phyloP scores from a whole-genome alignment of 2,329 filamentous ascomycete genomes.

The Aureobasidium sp. region DNA sequence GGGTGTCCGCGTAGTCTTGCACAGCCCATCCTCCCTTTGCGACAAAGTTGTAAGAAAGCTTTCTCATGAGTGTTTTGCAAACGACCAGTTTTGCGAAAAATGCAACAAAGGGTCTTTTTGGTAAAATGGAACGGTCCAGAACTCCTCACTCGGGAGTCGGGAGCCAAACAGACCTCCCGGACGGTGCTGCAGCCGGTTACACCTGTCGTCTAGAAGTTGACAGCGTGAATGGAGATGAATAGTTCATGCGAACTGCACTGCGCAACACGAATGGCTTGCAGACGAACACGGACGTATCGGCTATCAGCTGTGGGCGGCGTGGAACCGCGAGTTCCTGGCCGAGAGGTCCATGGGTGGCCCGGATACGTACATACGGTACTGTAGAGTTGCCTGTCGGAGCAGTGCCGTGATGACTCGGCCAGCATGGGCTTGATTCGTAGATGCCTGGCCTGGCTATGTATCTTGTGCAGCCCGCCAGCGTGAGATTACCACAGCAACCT shows the following conservation, averaged over 20 bases:
- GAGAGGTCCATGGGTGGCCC: neutral
- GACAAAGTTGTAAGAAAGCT: neutral
- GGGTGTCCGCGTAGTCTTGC: neutral
- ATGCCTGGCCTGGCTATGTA: neutral
- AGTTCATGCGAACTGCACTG: neutral
- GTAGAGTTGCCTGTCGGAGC: neutral
- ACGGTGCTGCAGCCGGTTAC: neutral
- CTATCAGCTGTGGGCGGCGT: neutral
- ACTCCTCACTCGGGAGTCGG: neutral
- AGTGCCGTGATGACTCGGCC: neutral
- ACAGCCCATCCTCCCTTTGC: neutral
- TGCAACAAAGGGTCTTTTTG: neutral
- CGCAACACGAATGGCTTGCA: slow-evolving; percentile 1
- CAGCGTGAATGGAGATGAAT: neutral
- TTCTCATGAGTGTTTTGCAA: neutral
- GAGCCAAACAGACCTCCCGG: neutral
- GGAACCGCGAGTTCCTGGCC: neutral
- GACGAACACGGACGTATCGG: neutral
- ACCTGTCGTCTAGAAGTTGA: neutral
- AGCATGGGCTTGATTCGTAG: neutral
- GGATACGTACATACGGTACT: neutral
- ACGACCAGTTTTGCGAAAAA: neutral
- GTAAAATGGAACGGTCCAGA: neutral
- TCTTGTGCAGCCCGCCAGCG: neutral
- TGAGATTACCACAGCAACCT: neutral